phyloP scores from a whole-genome alignment of 2,329 filamentous ascomycete species.

The Paraconiothyrium sp. region DNA sequence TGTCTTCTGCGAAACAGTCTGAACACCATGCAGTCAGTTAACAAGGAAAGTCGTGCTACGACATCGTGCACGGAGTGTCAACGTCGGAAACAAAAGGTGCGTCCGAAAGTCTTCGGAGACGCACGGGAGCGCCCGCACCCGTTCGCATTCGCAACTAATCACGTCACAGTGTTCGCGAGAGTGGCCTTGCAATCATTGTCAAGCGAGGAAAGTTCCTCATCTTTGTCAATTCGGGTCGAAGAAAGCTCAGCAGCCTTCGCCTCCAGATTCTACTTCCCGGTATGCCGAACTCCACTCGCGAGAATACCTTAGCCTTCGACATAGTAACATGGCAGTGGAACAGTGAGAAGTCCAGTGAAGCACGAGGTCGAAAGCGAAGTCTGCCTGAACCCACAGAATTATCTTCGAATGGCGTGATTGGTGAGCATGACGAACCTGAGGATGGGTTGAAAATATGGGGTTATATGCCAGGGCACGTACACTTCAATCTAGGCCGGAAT shows the following conservation, averaged over 20 bases:
- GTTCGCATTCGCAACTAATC: slow-evolving; percentile 26
- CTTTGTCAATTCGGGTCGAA: slow-evolving; percentile 57
- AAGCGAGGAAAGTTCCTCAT: slow-evolving; percentile 59
- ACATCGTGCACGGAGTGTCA: slow-evolving; percentile 60
- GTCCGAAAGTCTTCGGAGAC: slow-evolving; percentile 20
- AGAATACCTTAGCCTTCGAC: slow-evolving; percentile 3
- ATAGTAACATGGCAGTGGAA: slow-evolving; percentile 16
- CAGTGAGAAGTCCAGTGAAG: slow-evolving; percentile 29
- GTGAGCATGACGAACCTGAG: slow-evolving; percentile 25
- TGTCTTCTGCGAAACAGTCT: not conserved
- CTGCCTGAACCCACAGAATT: slow-evolving; percentile 22
- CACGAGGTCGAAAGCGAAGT: slow-evolving; percentile 34
- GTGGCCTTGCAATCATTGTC: slow-evolving; percentile 63
- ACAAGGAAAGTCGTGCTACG: slow-evolving; percentile 35
- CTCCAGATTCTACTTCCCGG: slow-evolving; percentile 28
- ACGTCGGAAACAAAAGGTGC: slow-evolving; percentile 61
- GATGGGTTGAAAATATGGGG: slow-evolving; percentile 46
- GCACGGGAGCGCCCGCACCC: slow-evolving; percentile 12
- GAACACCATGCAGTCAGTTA: slow-evolving; percentile 30
- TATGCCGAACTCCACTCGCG: slow-evolving; percentile 23
- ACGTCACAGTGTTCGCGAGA: slow-evolving; percentile 57
- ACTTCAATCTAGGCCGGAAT: slow-evolving; percentile 36
- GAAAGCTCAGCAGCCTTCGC: slow-evolving; percentile 36
- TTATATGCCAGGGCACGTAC: slow-evolving; percentile 49
- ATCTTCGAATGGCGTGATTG: slow-evolving; percentile 14